Base-by-base conservation (phyloP, 352 stramenopile species). In the Phytophthora colocasiae region DNA sequence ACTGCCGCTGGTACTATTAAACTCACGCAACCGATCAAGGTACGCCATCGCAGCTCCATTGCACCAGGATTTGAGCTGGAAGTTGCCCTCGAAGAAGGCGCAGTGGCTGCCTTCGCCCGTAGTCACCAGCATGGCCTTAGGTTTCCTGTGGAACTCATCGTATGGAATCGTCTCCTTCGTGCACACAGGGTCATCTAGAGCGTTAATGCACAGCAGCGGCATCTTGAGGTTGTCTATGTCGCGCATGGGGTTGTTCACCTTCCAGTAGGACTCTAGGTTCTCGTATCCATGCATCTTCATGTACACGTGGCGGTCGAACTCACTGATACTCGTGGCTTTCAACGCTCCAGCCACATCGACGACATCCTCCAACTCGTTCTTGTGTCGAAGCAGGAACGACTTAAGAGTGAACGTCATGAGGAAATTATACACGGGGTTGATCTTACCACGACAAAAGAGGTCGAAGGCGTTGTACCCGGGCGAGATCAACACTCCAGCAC, bases 301-400 rank as follows among this genome's bases (percentile, higher is more conserved):
- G 77, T 87, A 95, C 57, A 95, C 84, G 22, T 82, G 86, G 44
- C 83, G 60, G 50, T 95, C 86, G 49, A 95, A 93, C 60, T 92
- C 81, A 4, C 73, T 61, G 46, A 95, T 85, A 6, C 60, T 87
- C 1, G 60, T 85, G 14, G 84, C 79, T 39, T 66, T 64, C 2
- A 95, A 52, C 32, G 81, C 84, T 14, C 48, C 31, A 9, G 71
- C 10, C 17, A 91, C 56, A 31, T 95, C 73, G 26, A 95, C 65
- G 22, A 88, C 74, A 8, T 70, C 41, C 2, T 47, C 27, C 26
- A 95, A 64, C 31, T 83, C 69, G 14, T 60, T 44, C 26, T 75
- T 63, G 61, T 95, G 83, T 9, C 70, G 69, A 41, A 80, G 50
- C 51, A 95, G 57, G 17, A 95, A 88, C 38, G 72, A 70, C 65